phyloP scores from a whole-genome alignment of 192 early-diverging fungal genomes.

The Coemansia aciculifera region DNA sequence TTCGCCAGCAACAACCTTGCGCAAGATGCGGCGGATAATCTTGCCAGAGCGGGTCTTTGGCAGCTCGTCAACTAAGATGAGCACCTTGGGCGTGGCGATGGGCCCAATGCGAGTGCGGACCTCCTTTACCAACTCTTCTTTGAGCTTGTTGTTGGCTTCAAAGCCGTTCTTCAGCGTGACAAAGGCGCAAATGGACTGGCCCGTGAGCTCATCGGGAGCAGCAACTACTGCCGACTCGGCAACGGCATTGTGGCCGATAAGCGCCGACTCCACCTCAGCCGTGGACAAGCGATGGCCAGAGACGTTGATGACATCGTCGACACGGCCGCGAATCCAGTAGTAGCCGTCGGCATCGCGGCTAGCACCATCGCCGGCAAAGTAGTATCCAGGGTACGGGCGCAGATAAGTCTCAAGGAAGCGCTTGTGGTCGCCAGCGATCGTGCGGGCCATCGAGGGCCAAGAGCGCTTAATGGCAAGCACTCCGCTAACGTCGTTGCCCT shows the following conservation, averaged over 20 bases:
- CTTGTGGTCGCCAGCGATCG: slow-evolving; percentile 87
- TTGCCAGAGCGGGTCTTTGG: slow-evolving; percentile 97
- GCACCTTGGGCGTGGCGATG: slow-evolving; percentile 86
- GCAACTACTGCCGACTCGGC: slow-evolving; percentile 93
- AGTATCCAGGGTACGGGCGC: slow-evolving; percentile 85
- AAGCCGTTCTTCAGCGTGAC: slow-evolving; percentile 73
- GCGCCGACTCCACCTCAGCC: slow-evolving; percentile 91
- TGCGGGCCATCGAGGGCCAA: slow-evolving; percentile 92
- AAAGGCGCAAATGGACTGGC: slow-evolving; percentile 88
- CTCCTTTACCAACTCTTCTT: slow-evolving; percentile 67
- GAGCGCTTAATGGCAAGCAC: slow-evolving; percentile 84
- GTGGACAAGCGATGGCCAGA: slow-evolving; percentile 92
- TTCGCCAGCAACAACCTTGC: slow-evolving; percentile 90
- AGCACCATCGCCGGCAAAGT: slow-evolving; percentile 96
- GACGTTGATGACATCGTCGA: slow-evolving; percentile 94
- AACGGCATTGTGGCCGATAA: slow-evolving; percentile 75
- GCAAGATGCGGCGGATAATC: slow-evolving; percentile 92
- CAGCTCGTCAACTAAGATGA: slow-evolving; percentile 83
- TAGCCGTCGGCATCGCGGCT: slow-evolving; percentile 90
- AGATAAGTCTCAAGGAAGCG: slow-evolving; percentile 94
- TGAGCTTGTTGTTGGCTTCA: slow-evolving; percentile 53
- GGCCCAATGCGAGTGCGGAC: slow-evolving; percentile 90
- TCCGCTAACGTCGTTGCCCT: slow-evolving; percentile 86
- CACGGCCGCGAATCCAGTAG: slow-evolving; percentile 93
- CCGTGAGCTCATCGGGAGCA: slow-evolving; percentile 83